phyloP scores from a whole-genome alignment of 169 alveolate species.

The Plasmodium malariae region DNA sequence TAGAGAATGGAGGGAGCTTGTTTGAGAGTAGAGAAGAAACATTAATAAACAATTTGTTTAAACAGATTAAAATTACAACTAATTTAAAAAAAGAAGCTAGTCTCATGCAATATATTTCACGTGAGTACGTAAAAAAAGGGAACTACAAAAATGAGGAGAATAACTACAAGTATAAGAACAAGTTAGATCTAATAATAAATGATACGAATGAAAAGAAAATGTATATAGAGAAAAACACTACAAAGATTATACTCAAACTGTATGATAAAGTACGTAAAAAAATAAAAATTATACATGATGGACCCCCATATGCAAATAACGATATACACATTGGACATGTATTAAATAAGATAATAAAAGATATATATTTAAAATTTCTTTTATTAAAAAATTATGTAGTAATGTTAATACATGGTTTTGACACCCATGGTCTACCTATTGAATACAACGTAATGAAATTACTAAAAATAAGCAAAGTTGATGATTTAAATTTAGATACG shows the following conservation, averaged over 20 bases:
- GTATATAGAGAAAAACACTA: conserved; percentile 4
- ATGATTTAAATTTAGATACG: conserved; percentile 18
- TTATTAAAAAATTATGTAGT: conserved; percentile 84
- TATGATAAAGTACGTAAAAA: conserved; percentile 9
- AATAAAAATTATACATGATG: conserved; percentile 85
- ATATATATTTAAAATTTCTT: conserved; percentile 82
- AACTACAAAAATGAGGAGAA: not conserved
- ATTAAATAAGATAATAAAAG: conserved; percentile 89
- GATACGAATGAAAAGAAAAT: not conserved
- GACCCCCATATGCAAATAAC: conserved; percentile 94
- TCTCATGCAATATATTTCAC: not conserved
- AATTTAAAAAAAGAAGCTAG: not conserved
- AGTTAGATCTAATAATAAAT: conserved; percentile 3
- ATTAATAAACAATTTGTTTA: not conserved
- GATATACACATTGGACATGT: conserved; percentile 91
- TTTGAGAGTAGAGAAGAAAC: not conserved
- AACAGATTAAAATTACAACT: not conserved
- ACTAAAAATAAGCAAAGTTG: conserved; percentile 60
- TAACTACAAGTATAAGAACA: not conserved
- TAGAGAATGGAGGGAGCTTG: not conserved
- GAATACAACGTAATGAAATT: conserved; percentile 84
- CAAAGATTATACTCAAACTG: conserved; percentile 11
- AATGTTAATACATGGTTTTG: conserved; percentile 91
- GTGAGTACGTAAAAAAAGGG: not conserved
- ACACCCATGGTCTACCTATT: conserved; percentile 93